A percentile compares a stretch with the other conserved stretches of the same genome.
These are phyloP conservation scores for Rhizoclosmatium sp. DNA, from an alignment of 192 early-diverging fungal species.

Conservation along the genomic window DNA sequence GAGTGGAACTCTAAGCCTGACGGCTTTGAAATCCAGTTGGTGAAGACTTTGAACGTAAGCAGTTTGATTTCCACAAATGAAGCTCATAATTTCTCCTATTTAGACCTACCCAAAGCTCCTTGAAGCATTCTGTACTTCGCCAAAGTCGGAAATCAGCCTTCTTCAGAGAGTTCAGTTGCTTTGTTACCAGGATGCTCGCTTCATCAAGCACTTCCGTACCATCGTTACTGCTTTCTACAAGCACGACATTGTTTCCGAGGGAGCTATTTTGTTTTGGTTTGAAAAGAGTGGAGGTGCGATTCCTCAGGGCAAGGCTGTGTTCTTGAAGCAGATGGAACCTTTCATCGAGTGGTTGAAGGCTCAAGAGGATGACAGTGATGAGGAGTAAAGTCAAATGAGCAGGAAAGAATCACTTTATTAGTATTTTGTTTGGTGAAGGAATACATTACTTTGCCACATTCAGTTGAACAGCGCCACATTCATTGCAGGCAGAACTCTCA, in stretches of 20 bases:
- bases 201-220: conserved; percentile 86
- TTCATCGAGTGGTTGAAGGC: conserved; percentile 84
- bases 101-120: conserved; percentile 80
- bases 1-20: conserved; percentile 84
- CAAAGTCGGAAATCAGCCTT: conserved; percentile 87
- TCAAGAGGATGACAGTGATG: conserved; percentile 59
- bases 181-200: conserved; percentile 88
- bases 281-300: conserved; percentile 81
- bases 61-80: not conserved
- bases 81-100: conserved; percentile 4
- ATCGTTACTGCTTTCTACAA: conserved; percentile 88
- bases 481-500: too few relatives aligned
- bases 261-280: conserved; percentile 92
- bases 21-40: conserved; percentile 80
- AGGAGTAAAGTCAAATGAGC: not conserved
- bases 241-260: conserved; percentile 89
- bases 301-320: conserved; percentile 86
- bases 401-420: not conserved
- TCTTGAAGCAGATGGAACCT: conserved; percentile 93
- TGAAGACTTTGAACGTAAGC: conserved; percentile 44
- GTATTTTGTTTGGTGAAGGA: not conserved
- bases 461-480: too few relatives aligned
- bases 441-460: not conserved
- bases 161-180: conserved; percentile 85
- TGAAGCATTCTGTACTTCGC: conserved; percentile 74